Evolutionary conservation across 345 rosid genomes (phyloP).

Genomic region (Syzygium oleosum): DNA sequence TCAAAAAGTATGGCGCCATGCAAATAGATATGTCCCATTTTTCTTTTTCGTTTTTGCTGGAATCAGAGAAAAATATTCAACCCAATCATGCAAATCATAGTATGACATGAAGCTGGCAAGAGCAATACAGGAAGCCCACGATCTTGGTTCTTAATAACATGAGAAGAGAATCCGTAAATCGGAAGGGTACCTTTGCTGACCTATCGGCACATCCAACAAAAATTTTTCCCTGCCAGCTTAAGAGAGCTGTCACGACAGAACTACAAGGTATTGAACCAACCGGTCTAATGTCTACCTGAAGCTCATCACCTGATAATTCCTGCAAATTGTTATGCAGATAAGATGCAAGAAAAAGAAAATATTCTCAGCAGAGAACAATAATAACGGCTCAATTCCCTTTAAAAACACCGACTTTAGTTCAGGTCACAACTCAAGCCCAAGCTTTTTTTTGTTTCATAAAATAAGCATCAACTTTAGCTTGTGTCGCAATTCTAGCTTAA

Average conservation of each 20-base stretch:
- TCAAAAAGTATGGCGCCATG: not conserved
- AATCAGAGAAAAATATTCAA: not conserved
- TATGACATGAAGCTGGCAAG: not conserved
- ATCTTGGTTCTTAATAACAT: not conserved
- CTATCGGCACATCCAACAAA: slow-evolving; percentile 68
- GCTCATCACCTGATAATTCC: slow-evolving; percentile 75
- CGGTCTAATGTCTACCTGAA: slow-evolving; percentile 33
- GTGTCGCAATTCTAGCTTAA: not conserved
- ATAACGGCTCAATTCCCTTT: not conserved
- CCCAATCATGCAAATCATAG: not conserved
- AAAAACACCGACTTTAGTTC: not conserved
- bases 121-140: not conserved
- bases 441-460: not conserved
- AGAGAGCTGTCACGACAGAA: slow-evolving; percentile 61
- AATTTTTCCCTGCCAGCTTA: slow-evolving; percentile 72
- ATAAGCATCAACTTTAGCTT: not conserved
- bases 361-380: not conserved
- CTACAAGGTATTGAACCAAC: slow-evolving; percentile 63
- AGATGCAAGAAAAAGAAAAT: not conserved
- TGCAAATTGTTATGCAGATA: slow-evolving; percentile 1
- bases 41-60: not conserved
- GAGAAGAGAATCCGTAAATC: not conserved
- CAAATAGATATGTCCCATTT: not conserved
- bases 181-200: slow-evolving; percentile 34
- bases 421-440: not conserved